Evolutionary conservation across 2,329 filamentous ascomycete species (phyloP).

Genomic region (Colletotrichum navitas): DNA sequence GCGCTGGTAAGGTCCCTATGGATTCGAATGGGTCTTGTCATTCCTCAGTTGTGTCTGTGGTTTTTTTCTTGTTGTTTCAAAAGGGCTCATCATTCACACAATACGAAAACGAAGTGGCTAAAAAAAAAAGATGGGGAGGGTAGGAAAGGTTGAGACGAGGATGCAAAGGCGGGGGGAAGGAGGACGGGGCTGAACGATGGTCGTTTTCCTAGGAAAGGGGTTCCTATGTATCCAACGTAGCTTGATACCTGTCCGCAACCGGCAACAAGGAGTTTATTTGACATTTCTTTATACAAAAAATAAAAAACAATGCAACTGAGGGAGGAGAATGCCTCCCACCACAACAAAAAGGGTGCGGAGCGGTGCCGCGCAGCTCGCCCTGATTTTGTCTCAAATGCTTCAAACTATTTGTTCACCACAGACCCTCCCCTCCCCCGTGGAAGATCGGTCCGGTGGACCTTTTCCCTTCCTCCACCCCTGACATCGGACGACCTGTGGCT

Average conservation of each 20-base stretch:
- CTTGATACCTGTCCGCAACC: constrained; percentile 40
- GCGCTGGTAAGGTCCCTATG: background rate
- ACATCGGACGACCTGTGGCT: background rate
- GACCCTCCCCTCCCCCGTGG: background rate
- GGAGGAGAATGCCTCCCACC: background rate
- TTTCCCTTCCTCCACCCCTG: background rate
- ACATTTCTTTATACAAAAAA: background rate
- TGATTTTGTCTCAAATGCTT: background rate
- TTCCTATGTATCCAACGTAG: constrained; percentile 30
- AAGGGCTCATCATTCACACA: background rate
- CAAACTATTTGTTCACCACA: background rate
- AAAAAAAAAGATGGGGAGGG: background rate
- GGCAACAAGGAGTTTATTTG: constrained; percentile 27
- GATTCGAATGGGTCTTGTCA: background rate
- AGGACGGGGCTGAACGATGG: background rate
- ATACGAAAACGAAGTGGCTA: background rate
- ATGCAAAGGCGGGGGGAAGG: background rate
- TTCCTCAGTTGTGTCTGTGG: background rate
- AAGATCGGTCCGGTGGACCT: background rate
- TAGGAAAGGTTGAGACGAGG: background rate
- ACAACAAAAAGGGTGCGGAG: background rate
- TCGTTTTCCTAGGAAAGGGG: background rate
- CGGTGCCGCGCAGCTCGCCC: background rate
- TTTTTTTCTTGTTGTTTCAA: background rate
- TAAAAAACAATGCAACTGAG: background rate